A percentile compares a stretch with the other conserved stretches of the same genome.
Conservation (phyloP, 345 rosid species). For the Populus deltoides region DNA sequence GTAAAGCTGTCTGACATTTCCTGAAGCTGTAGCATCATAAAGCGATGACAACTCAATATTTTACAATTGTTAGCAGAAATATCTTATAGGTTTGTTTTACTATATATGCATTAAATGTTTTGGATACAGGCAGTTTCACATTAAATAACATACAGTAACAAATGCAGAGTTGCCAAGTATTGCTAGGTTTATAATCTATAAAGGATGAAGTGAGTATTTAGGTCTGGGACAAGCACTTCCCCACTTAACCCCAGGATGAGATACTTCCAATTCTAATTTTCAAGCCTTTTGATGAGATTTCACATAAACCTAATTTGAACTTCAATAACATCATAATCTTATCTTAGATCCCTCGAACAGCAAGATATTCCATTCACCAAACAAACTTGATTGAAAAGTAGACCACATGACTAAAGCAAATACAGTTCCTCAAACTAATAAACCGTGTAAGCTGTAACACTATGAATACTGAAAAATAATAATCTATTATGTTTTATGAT, state of each 20-base stretch:
- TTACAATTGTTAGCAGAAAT: background rate
- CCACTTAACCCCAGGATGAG: background rate
- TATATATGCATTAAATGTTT: background rate
- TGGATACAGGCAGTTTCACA: background rate
- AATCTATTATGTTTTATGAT: background rate
- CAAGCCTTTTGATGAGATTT: background rate
- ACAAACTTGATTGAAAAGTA: background rate
- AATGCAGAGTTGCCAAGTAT: background rate
- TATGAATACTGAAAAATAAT: background rate
- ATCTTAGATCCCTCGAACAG: background rate
- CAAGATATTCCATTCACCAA: background rate
- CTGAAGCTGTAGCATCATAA: slow-evolving; percentile 61
- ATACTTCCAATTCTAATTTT: background rate
- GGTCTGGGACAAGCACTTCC: background rate
- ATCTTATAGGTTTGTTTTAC: background rate
- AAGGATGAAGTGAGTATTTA: background rate
- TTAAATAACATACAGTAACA: background rate
- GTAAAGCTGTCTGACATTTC: slow-evolving; percentile 96
- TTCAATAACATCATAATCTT: background rate
- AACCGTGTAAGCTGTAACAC: background rate
- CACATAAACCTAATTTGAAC: too few species aligned
- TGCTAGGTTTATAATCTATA: background rate
- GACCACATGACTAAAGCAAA: background rate
- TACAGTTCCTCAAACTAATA: background rate
- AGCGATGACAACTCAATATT: background rate